Evolutionary conservation across 352 stramenopile genomes (phyloP).

Genomic region (Peronospora tabacina): DNA sequence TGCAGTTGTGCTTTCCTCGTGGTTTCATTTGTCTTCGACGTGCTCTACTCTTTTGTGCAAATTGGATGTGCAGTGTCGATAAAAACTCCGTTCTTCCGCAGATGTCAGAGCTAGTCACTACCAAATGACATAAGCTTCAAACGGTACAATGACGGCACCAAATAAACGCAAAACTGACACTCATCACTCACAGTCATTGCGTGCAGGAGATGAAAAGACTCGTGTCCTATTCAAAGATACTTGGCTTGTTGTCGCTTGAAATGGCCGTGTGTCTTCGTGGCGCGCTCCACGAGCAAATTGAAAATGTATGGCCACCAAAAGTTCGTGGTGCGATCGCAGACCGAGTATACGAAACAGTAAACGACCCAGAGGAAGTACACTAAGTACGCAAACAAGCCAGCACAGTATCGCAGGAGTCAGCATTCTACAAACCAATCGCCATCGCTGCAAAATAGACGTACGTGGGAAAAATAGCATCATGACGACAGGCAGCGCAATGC

Average conservation of each 20-base stretch:
- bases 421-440: not conserved
- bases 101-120: too few species aligned
- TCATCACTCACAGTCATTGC: not conserved
- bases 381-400: slow-evolving; percentile 14
- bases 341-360: slow-evolving; percentile 78
- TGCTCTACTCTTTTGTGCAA: too few species aligned
- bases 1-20: too few species aligned
- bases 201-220: not conserved
- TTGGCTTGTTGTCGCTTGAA: slow-evolving; percentile 36
- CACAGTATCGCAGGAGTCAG: slow-evolving; percentile 5
- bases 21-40: too few species aligned
- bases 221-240: slow-evolving; percentile 14
- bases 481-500: slow-evolving; percentile 59
- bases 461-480: slow-evolving; percentile 75
- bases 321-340: slow-evolving; percentile 78
- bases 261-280: slow-evolving; percentile 46
- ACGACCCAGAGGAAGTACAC: slow-evolving; percentile 76
- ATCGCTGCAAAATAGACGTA: slow-evolving; percentile 22
- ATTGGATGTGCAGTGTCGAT: too few species aligned
- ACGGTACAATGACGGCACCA: slow-evolving; percentile 9
- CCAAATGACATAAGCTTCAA: slow-evolving; percentile 1
- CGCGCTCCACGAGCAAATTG: slow-evolving; percentile 61
- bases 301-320: slow-evolving; percentile 85
- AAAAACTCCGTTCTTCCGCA: too few species aligned
- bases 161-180: slow-evolving; percentile 1